A percentile compares a stretch with the other conserved stretches of the same genome.
Conservation (phyloP, 1,139 yeast species). For the Casaregolazyma lundiana region DNA sequence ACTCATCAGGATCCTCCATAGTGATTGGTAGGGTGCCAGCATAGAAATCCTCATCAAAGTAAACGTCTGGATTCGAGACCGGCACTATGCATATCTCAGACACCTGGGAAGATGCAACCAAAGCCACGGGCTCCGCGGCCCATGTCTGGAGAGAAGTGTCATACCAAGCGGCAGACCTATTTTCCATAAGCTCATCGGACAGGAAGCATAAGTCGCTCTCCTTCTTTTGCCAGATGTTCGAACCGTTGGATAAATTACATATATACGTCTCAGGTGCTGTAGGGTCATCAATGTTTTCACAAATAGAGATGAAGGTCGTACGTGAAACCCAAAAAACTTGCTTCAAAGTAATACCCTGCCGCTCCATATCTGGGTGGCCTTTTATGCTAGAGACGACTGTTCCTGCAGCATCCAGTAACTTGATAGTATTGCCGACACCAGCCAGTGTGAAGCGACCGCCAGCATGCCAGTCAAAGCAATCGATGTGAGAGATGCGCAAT, state of each 20-base stretch:
- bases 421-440: slow-evolving; percentile 19
- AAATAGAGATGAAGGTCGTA: slow-evolving; percentile 1
- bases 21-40: slow-evolving; percentile 70
- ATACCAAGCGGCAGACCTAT: slow-evolving; percentile 2
- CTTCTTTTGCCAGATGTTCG: not conserved
- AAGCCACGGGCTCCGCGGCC: slow-evolving; percentile 1
- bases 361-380: not conserved
- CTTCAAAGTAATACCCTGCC: not conserved
- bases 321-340: not conserved
- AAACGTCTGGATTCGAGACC: slow-evolving; percentile 18
- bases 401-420: slow-evolving; percentile 22
- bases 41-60: slow-evolving; percentile 57
- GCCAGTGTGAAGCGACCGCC: slow-evolving; percentile 1
- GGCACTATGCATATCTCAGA: slow-evolving; percentile 5
- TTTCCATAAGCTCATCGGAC: slow-evolving; percentile 3
- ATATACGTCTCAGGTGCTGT: not conserved
- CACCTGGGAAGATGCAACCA: slow-evolving; percentile 6
- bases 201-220: slow-evolving; percentile 1
- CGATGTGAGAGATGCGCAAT: not conserved
- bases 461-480: slow-evolving; percentile 3
- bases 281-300: not conserved
- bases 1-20: slow-evolving; percentile 51
- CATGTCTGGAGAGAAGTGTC: not conserved
- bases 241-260: not conserved
- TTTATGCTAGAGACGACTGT: slow-evolving; percentile 1